Evolutionary conservation across 2,329 filamentous ascomycete species (phyloP).

Genomic region (Hyphodiscus sp.): DNA sequence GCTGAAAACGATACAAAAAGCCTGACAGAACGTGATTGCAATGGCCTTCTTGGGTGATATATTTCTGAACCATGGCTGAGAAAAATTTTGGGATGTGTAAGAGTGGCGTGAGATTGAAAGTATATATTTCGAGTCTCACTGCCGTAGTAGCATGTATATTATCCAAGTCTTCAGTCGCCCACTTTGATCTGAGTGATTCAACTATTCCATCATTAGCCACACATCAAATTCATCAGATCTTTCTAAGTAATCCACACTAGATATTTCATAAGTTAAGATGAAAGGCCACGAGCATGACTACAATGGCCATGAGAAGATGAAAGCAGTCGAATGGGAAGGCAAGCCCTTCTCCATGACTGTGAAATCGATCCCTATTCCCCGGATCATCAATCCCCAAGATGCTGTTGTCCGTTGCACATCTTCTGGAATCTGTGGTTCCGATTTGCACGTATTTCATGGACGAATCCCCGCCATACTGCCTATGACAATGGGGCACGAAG

Average conservation of each 20-base stretch:
- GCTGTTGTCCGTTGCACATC: slow-evolving; percentile 42
- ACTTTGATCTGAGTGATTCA: too few relatives aligned
- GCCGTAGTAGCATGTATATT: neutral
- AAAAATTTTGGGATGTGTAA: neutral
- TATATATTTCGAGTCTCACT: neutral
- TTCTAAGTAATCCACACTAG: neutral
- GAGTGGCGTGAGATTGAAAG: neutral
- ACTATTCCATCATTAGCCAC: neutral
- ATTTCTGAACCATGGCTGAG: neutral
- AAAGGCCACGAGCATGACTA: neutral
- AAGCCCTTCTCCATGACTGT: slow-evolving; percentile 47
- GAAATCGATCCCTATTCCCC: slow-evolving; percentile 37
- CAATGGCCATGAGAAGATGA: slow-evolving; percentile 8
- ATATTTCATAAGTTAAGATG: neutral
- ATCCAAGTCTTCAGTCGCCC: neutral
- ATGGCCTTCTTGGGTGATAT: neutral
- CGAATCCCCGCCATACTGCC: slow-evolving; percentile 24
- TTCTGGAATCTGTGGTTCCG: slow-evolving; percentile 46
- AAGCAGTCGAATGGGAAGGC: slow-evolving; percentile 12
- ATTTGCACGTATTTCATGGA: slow-evolving; percentile 46
- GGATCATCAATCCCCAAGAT: slow-evolving; percentile 36
- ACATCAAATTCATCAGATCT: neutral
- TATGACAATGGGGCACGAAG: slow-evolving; percentile 42
- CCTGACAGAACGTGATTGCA: neutral
- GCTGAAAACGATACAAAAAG: neutral